Evolutionary conservation across 202 grass and related monocot genomes (phyloP).

Genomic region (Elaeis oleifera): DNA sequence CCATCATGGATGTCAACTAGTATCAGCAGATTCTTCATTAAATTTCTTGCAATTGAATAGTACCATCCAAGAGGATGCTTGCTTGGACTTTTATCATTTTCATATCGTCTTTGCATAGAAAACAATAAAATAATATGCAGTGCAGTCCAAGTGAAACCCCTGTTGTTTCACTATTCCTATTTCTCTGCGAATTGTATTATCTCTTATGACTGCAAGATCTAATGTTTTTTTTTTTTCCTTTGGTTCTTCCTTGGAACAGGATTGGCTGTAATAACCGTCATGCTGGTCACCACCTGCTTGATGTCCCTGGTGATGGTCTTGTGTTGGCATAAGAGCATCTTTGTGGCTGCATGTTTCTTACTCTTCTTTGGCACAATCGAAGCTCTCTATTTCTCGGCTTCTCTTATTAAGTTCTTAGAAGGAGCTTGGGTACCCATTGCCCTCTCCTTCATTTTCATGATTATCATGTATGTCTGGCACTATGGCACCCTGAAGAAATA

Average conservation of each 20-base stretch:
- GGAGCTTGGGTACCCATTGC: conserved; percentile 85
- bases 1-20: no score
- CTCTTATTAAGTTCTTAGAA: conserved; percentile 84
- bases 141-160: no score
- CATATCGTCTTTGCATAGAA: no score
- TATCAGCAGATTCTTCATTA: no score
- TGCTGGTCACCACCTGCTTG: conserved; percentile 91
- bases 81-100: no score
- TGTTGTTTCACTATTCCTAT: no score
- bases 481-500: conserved; percentile 92
- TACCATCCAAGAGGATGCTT: no score
- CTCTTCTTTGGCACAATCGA: conserved; percentile 92
- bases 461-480: conserved; percentile 88
- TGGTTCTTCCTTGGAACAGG: conserved; percentile 39
- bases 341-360: conserved; percentile 64
- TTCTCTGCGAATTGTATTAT: no score
- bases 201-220: no score
- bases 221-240: not conserved
- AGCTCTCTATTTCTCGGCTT: conserved; percentile 85
- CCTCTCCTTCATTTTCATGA: conserved; percentile 72
- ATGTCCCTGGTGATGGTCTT: conserved; percentile 96
- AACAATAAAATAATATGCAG: no score
- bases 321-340: conserved; percentile 87
- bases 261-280: conserved; percentile 93
- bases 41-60: no score